These are phyloP conservation scores for Rhizopus microsporus DNA, from an alignment of 371 early-diverging fungal species.

Conservation along the genomic window DNA sequence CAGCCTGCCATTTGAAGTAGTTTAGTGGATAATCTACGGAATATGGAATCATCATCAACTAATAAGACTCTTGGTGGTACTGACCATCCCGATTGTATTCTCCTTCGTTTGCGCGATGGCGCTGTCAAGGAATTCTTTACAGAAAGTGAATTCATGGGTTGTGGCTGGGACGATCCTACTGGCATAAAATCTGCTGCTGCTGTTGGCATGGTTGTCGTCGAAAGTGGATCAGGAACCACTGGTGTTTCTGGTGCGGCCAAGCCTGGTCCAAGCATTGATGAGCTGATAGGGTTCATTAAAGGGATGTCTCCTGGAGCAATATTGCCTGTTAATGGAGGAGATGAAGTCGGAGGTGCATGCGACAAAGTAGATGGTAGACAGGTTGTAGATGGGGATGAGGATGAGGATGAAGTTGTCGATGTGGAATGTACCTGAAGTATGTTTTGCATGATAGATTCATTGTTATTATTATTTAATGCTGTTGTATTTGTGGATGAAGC, in stretches of 20 bases:
- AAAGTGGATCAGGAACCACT: too few relatives aligned
- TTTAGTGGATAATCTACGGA: constrained; percentile 61
- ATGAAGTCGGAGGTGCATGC: neutral
- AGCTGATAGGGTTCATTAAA: neutral
- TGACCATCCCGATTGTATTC: constrained; percentile 53
- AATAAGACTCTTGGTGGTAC: constrained; percentile 70
- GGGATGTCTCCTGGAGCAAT: too few relatives aligned
- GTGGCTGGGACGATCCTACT: neutral
- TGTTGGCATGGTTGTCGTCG: neutral
- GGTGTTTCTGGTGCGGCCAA: neutral
- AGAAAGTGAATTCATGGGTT: constrained; percentile 10
- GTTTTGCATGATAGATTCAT: too few relatives aligned
- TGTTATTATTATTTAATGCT: too few relatives aligned
- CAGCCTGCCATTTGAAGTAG: constrained; percentile 76
- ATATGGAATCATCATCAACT: constrained; percentile 76
- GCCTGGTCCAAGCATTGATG: neutral
- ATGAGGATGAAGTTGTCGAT: neutral
- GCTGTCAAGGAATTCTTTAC: constrained; percentile 7
- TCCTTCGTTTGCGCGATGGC: constrained; percentile 24
- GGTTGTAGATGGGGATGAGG: neutral
- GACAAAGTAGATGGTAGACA: neutral
- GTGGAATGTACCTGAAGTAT: neutral
- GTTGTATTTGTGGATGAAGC: neutral
- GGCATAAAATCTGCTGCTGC: neutral
- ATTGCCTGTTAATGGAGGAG: neutral